phyloP scores from a whole-genome alignment of 148 eudicot species.

The Silene conica region DNA sequence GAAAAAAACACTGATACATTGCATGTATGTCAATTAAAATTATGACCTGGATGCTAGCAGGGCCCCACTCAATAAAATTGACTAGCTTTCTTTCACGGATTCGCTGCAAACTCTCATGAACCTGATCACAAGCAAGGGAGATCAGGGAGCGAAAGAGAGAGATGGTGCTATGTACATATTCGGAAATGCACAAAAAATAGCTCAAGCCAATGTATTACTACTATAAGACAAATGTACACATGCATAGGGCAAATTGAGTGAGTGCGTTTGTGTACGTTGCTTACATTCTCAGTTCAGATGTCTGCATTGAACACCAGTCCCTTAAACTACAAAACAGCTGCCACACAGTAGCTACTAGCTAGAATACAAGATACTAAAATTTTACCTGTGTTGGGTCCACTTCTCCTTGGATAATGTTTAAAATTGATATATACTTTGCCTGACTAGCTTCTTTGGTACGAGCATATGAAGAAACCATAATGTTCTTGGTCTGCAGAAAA shows the following conservation, averaged over 20 bases:
- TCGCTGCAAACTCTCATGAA: constrained; percentile 95
- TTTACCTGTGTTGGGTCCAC: constrained; percentile 98
- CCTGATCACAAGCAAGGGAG: constrained; percentile 36
- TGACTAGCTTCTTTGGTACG: constrained; percentile 96
- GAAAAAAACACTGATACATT: background rate
- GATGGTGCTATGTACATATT: background rate
- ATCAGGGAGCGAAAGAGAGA: background rate
- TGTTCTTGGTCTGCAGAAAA: constrained; percentile 83
- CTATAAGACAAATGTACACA: background rate
- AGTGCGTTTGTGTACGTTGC: background rate
- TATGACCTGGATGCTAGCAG: constrained; percentile 95
- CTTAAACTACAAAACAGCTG: background rate
- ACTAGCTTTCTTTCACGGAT: constrained; percentile 97
- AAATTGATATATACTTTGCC: constrained; percentile 94
- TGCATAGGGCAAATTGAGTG: background rate
- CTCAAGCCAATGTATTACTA: background rate
- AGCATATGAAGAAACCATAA: constrained; percentile 95
- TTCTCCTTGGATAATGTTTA: constrained; percentile 96
- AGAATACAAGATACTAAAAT: background rate
- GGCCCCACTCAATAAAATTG: constrained; percentile 98
- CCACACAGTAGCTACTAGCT: background rate
- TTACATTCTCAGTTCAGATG: constrained; percentile 1
- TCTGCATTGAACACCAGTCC: background rate
- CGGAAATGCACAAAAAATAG: background rate
- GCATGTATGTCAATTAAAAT: background rate